Percentiles rank a stretch among this genome's conserved stretches.
Conservation (phyloP, 805 yeast species). For the Ogataea salicorniae region DNA sequence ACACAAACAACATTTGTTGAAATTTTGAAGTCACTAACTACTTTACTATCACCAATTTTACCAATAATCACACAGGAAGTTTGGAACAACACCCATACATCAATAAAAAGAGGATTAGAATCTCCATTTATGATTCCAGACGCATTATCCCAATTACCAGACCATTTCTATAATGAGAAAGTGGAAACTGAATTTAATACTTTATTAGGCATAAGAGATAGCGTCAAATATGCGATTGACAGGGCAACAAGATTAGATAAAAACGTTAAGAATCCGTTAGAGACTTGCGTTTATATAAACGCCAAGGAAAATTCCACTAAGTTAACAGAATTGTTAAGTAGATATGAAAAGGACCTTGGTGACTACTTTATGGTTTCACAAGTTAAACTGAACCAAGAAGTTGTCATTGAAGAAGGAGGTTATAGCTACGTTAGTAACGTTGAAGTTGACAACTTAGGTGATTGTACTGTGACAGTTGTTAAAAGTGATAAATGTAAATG, state of each 20-base stretch:
- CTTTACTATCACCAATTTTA: constrained; percentile 70
- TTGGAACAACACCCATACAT: constrained; percentile 56
- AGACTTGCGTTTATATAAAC: constrained; percentile 41
- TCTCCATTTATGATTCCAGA: constrained; percentile 41
- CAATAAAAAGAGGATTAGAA: constrained; percentile 20
- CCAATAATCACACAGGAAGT: constrained; percentile 87
- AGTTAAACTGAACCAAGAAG: constrained; percentile 33
- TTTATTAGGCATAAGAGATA: constrained; percentile 44
- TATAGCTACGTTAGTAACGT: constrained; percentile 29
- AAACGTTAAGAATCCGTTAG: constrained; percentile 53
- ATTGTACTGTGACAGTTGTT: constrained; percentile 34
- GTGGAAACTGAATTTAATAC: constrained; percentile 40
- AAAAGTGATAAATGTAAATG: constrained; percentile 50
- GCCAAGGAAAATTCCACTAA: constrained; percentile 8
- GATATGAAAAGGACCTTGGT: constrained; percentile 39
- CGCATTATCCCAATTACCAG: constrained; percentile 37
- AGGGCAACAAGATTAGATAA: constrained; percentile 47
- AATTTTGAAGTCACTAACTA: constrained; percentile 56
- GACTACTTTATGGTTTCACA: constrained; percentile 64
- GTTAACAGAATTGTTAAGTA: constrained; percentile 14
- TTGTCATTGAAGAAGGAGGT: constrained; percentile 1
- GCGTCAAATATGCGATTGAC: constrained; percentile 50
- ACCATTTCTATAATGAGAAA: constrained; percentile 28
- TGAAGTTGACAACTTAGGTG: constrained; percentile 24
- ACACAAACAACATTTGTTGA: constrained; percentile 62